Evolutionary conservation across 2,329 filamentous ascomycete genomes (phyloP), one percentile per base, ranked within the genome.

Genomic region (Penicillium vulpinum): DNA sequence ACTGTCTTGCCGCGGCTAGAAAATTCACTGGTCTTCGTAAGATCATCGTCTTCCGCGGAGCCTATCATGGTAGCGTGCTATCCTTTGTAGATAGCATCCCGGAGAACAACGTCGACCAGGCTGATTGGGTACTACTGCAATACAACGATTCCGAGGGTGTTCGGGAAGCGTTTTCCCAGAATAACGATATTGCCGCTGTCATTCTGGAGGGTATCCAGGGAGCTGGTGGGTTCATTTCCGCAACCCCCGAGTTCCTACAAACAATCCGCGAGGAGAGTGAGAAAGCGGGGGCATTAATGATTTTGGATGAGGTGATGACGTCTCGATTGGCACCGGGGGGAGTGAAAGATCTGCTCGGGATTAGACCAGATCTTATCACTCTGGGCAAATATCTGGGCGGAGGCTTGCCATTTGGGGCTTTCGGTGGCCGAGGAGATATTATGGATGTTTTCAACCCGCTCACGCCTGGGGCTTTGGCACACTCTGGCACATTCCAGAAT

Each of bases 291-390:
- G 83, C 83, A 0, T 56, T 90, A 0, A 80, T 91, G 61, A 85
- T 91, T 35, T 75, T 89, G 15, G 88, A 91, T 67, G 88, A 91
- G 71, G 87, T 90, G 6, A 87, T 89, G 81, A 89, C 87, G 0
- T 87, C 83, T 4, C 79, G 87, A 2, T 72, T 89, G 28, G 45
- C 28, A n/a, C 44, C 35, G 4, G 48, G 54, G 4, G 59, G 57
- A 2, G 7, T 60, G 10, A 44, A 46, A n/a, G 38, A 50, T 1
- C 36, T 43, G 9, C 36, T 47, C 21, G 24, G 18, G 5, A 18
- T 51, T 15, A 41, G 36, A 2, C 85, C 87, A 0, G 87, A 89
- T 65, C 68, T 89, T 51, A 85, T 81, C 43, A 86, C 85, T 0
- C 70, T 89, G 39, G 87, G 87, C 0, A 90, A 89, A 66, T 89